Conservation (phyloP, 2,329 filamentous ascomycete genomes). For the Ophiostoma perfectum region DNA sequence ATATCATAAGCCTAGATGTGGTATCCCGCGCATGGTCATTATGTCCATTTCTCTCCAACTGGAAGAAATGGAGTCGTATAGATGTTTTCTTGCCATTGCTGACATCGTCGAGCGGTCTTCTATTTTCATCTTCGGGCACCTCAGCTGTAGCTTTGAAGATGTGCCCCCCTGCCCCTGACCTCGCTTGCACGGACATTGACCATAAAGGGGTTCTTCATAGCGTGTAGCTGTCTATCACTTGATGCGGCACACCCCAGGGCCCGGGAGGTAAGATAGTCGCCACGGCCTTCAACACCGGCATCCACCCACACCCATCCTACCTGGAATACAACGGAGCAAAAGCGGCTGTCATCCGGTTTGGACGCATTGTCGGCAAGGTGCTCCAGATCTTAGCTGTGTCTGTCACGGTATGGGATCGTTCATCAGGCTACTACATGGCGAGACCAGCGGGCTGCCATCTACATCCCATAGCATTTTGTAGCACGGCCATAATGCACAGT, state of each 20-base stretch:
- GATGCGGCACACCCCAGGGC: background rate
- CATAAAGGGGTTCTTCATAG: background rate
- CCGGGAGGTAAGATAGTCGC: constrained; percentile 22
- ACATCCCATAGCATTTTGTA: background rate
- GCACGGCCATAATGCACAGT: too few species aligned
- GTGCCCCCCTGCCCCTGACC: background rate
- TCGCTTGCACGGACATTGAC: background rate
- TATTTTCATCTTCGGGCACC: background rate
- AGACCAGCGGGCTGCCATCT: background rate
- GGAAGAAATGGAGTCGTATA: background rate
- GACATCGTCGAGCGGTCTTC: background rate
- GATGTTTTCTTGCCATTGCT: background rate
- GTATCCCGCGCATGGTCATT: background rate
- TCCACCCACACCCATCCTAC: constrained; percentile 41
- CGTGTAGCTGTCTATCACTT: background rate
- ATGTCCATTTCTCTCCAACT: background rate
- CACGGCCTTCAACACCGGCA: constrained; percentile 33
- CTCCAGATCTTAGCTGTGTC: constrained; percentile 39
- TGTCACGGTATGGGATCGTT: constrained; percentile 30
- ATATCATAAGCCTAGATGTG: background rate
- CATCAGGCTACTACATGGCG: background rate
- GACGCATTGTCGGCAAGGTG: background rate
- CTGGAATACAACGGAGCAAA: constrained; percentile 47
- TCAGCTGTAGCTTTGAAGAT: background rate
- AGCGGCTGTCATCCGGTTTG: background rate